Evolutionary conservation across 1,139 yeast genomes (phyloP), one percentile per base, ranked within the genome.

Genomic region (Eremothecium sinecaudum): DNA sequence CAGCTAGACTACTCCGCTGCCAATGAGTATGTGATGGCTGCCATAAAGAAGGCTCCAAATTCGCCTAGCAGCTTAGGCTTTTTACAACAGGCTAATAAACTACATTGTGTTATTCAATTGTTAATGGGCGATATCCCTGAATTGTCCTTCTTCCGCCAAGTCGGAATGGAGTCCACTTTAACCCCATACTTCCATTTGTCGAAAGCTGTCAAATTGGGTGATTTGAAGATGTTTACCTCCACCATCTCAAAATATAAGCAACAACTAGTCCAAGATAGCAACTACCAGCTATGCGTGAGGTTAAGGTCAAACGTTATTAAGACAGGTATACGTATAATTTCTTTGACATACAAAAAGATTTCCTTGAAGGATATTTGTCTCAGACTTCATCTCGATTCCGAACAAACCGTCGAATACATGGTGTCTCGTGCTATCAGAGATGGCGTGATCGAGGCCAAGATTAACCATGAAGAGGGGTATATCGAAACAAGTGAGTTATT

Each of bases 111-210:
- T 37, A 83, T 90, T 51, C 96, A 92, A 62, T 68, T 92, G 50
- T 72, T 92, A 47, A 87, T 90, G 77, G 98, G 99, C 35, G 98
- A 90, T 51, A 81, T 92, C 49, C 98, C 98, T n/a, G 95, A 84
- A 51, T 68, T 92, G 44, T 71, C 84, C 34, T 72, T 74, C 28
- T 90, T 92, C 68, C 75, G 75, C 51, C 79, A 79, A 50, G 64
- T 70, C 8, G 63, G 65, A 28, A 63, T 77, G 48, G 75, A 72
- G 43, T 66, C 67, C 39, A 65, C 80, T 2, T 68, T 86, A 40
- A 71, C 67, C 42, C 94, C 98, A 20, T 92, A 92, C 57, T 76
- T 82, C 48, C 79, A 79, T 43, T 79, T 92, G 26, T 80, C 95
- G 18, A 79, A 80, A 51, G 96, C 98, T 6, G 98, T 92, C 13